A percentile compares a stretch with the other conserved stretches of the same genome.
phyloP scores from a whole-genome alignment of 345 rosid species.

The Geranium rotundifolium region DNA sequence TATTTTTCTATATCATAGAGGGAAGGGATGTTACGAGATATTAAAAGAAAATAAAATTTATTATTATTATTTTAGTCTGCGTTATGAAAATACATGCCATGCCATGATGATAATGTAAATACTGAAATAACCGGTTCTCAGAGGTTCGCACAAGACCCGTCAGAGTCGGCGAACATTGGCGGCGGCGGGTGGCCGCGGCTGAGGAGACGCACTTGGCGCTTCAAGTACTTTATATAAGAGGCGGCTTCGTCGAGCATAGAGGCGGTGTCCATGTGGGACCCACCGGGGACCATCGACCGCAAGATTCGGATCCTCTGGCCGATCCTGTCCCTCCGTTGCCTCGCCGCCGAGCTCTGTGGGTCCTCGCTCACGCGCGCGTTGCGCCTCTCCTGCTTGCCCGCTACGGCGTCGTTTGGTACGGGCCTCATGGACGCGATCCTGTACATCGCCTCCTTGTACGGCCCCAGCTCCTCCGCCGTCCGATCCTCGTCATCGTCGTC shows the following conservation, averaged over 20 bases:
- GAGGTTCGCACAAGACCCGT: no score
- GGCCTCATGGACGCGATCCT: conserved; percentile 92
- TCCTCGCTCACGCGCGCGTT: conserved; percentile 88
- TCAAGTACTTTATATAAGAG: conserved; percentile 90
- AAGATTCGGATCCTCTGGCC: conserved; percentile 86
- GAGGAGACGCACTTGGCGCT: conserved; percentile 52
- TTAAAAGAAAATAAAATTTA: no score
- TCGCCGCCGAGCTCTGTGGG: conserved; percentile 94
- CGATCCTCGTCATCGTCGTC: conserved; percentile 35
- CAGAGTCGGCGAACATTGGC: neutral
- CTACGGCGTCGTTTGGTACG: conserved; percentile 64
- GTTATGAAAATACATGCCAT: no score
- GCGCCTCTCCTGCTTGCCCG: conserved; percentile 66
- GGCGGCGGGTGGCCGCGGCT: conserved; percentile 25
- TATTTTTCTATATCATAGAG: no score
- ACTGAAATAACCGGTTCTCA: no score
- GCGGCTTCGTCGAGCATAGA: conserved; percentile 93
- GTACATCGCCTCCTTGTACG: conserved; percentile 93
- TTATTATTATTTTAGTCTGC: no score
- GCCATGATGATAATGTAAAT: no score
- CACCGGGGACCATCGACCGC: conserved; percentile 88
- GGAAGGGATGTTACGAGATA: no score
- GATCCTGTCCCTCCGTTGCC: conserved; percentile 80
- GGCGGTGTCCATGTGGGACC: conserved; percentile 91
- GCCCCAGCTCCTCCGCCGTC: conserved; percentile 67